phyloP scores from a whole-genome alignment of 225 moss, liverwort and hornwort species.

The Polytrichum commune region DNA sequence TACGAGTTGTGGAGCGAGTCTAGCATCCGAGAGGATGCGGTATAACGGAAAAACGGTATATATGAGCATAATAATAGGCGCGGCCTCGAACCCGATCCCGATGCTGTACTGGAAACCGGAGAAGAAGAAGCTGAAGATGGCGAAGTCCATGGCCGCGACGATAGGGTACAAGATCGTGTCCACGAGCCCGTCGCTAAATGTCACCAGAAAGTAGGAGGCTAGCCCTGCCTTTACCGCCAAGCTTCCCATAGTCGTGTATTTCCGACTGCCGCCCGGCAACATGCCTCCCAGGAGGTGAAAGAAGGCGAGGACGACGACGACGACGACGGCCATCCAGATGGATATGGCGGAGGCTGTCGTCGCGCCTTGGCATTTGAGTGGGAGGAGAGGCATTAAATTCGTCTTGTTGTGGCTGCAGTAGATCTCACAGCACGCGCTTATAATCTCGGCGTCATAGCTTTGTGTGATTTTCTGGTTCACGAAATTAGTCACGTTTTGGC shows the following conservation, averaged over 20 bases:
- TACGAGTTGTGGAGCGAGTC: no score
- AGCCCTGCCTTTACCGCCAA: background rate
- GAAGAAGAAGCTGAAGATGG: background rate
- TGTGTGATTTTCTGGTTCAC: no score
- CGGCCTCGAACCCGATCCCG: background rate
- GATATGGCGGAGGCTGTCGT: background rate
- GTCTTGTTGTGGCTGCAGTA: no score
- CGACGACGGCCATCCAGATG: background rate
- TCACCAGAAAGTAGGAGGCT: background rate
- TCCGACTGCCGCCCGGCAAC: background rate
- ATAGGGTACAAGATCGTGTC: background rate
- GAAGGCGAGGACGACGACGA: background rate
- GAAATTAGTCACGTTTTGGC: no score
- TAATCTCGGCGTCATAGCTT: no score
- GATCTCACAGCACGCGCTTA: no score
- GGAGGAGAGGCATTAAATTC: background rate
- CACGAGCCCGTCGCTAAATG: background rate
- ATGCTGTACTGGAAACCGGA: constrained; percentile 4
- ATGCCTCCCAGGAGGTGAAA: background rate
- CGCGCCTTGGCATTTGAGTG: background rate
- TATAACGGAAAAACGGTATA: background rate
- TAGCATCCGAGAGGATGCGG: background rate
- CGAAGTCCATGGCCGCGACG: constrained; percentile 1
- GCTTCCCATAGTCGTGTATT: background rate
- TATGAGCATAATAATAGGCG: background rate